A percentile compares a stretch with the other conserved stretches of the same genome.
These are phyloP conservation scores for Biancaea sappan DNA, from an alignment of 306 rosid genomes.

Conservation along the genomic window DNA sequence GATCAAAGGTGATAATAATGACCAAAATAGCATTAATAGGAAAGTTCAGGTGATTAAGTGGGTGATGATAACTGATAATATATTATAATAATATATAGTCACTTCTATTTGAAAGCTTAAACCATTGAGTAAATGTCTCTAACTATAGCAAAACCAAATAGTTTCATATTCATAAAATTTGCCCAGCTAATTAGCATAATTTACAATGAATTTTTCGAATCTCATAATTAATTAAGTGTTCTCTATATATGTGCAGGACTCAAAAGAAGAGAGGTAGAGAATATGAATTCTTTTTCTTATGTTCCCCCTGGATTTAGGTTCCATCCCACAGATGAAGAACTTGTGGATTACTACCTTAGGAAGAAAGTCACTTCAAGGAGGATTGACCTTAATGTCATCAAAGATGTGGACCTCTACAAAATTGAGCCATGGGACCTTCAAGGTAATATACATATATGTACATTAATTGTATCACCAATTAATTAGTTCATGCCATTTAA, in stretches of 20 bases:
- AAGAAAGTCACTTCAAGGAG: constrained; percentile 71
- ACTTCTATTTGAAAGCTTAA: not conserved
- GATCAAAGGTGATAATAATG: not conserved
- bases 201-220: not conserved
- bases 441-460: constrained; percentile 47
- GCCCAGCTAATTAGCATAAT: not conserved
- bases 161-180: not conserved
- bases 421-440: constrained; percentile 98
- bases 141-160: not conserved
- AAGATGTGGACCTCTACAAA: constrained; percentile 92
- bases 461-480: no score
- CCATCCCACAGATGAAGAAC: constrained; percentile 98
- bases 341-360: constrained; percentile 90
- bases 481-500: no score
- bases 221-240: constrained; percentile 1
- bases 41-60: no score
- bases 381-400: constrained; percentile 86
- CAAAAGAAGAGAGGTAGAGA: constrained; percentile 11
- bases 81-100: not conserved
- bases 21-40: not conserved
- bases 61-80: no score
- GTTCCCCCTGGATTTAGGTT: constrained; percentile 97
- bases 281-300: constrained; percentile 62
- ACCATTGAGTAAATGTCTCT: no score
- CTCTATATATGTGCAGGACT: constrained; percentile 52